Evolutionary conservation across 345 rosid species (phyloP), one percentile per base, ranked within the genome.

Genomic region (Hibiscus mutabilis): DNA sequence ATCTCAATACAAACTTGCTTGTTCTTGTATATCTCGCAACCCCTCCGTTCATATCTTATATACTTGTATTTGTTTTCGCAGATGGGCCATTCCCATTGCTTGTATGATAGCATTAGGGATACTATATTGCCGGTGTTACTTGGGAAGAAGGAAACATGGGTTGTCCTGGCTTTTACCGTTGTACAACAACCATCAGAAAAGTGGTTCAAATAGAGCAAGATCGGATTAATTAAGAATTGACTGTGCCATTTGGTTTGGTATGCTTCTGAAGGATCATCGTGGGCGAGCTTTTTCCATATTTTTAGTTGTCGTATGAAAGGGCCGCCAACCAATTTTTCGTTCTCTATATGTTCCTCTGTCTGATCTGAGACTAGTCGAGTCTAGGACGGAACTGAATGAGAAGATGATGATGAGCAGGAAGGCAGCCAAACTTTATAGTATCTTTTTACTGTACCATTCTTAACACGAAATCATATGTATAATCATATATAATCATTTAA

Each of bases 21-120:
- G 51, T 60, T 75, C 14, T 16, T 22, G 9, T 59, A 52, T 22
- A 3, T 37, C 25, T 14, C 6, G 3, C 2, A 40, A 21, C 12
- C 2, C 3, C 16, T 27, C 2, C 2, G 10, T n/a, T 18, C 7
- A 18, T 14, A 5, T 53, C 37, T 59, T 2, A 35, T 19, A 55
- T 22, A 14, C 16, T 3, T 52, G n/a, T 31, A 9, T 47, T 61
- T 40, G 18, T 73, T 29, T 59, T 69, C 22, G 71, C 89, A 96
- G 99, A 83, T 96, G 99, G 99, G 99, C 95, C 2, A 75, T 92
- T 75, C 99, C 97, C 5, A 58, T 96, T 56, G 81, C 79, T 60
- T 80, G 86, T 42, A 60, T 86, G 49, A 76, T 64, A 16, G 90
- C 85, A 29, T 5, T 89, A 21, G 79, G 82, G 71, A 74, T 91